Base-by-base conservation (phyloP, 2,329 filamentous ascomycete genomes). In the Beauveria bassiana region DNA sequence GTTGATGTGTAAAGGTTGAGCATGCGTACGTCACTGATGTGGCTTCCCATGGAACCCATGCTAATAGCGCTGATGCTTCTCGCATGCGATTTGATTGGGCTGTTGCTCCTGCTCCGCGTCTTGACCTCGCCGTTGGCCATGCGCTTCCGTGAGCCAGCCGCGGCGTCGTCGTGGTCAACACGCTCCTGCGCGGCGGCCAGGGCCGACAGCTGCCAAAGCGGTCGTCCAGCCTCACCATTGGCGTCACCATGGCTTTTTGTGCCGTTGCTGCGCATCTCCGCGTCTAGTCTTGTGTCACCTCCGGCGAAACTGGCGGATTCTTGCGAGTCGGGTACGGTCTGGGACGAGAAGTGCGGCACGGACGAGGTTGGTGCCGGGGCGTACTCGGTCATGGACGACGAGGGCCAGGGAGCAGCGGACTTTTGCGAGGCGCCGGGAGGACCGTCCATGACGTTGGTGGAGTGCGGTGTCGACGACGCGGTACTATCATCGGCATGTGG, bases 51-150 rank as follows among this genome's bases (percentile, higher is more conserved):
- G 1, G 84, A 86, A 45, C 78, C 76, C 65, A 79, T 75, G 71
- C 84, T 86, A 63, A 90, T 78, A 61, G 86, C 81, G 71, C 90
- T 93, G 52, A 85, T 85, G 64, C 86, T 91, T 68, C 90, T 83
- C 31, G 87, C 88, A 72, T 91, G 89, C 34, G 81, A 82, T 67
- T 77, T 73, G 40, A 76, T 70, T 24, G 78, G 80, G 61, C 81
- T 86, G 53, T 71, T 74, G 64, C 74, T 79, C 8, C 65, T 71
- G 66, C 47, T 72, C 64, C 63, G 76, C 68, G 79, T 73, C 74
- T 92, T 96, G 61, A 92, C 79, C 55, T 84, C 78, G 47, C 90
- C 91, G 69, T 89, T 88, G 40, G 90, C 89, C 68, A 85, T 93
- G 66, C 91, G 83, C 76, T 96, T 96, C 64, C 85, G 84, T 43